Conservation (phyloP, 2,329 filamentous ascomycete genomes). For the Lasiodiplodia sp. region DNA sequence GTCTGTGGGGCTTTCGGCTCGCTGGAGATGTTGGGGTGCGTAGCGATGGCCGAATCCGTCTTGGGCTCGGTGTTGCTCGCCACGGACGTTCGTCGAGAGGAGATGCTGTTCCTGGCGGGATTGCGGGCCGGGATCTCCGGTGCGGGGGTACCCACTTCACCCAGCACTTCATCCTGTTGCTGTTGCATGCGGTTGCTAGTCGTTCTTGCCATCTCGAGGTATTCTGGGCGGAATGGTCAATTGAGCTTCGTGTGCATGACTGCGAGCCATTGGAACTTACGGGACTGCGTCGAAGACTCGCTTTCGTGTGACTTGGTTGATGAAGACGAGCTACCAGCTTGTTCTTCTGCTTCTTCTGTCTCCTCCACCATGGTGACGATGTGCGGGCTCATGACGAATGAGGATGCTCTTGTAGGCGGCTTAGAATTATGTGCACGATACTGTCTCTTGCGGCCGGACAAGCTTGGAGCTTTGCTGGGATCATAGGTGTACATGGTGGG, state of each 20-base stretch:
- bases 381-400: constrained; percentile 21
- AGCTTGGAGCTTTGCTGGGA: constrained; percentile 21
- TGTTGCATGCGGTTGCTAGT: constrained; percentile 15
- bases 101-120: constrained; percentile 19
- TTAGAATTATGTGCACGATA: background rate
- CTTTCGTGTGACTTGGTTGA: constrained; percentile 19
- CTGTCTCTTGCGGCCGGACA: constrained; percentile 20
- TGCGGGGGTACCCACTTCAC: background rate
- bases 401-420: constrained; percentile 13
- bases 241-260: no score
- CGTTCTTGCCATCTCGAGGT: constrained; percentile 20
- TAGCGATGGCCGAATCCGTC: background rate
- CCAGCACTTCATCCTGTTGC: constrained; percentile 1
- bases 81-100: constrained; percentile 7
- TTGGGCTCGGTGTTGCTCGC: constrained; percentile 12
- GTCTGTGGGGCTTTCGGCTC: background rate
- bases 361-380: constrained; percentile 27
- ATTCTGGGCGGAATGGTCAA: constrained; percentile 3
- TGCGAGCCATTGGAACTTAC: background rate
- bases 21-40: background rate
- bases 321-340: constrained; percentile 22
- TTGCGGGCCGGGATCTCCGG: constrained; percentile 23
- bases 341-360: constrained; percentile 17
- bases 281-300: constrained; percentile 17
- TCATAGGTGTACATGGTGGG: constrained; percentile 23